Evolutionary conservation across 208 protist genomes (phyloP).

Genomic region (Lotmaria passim): DNA sequence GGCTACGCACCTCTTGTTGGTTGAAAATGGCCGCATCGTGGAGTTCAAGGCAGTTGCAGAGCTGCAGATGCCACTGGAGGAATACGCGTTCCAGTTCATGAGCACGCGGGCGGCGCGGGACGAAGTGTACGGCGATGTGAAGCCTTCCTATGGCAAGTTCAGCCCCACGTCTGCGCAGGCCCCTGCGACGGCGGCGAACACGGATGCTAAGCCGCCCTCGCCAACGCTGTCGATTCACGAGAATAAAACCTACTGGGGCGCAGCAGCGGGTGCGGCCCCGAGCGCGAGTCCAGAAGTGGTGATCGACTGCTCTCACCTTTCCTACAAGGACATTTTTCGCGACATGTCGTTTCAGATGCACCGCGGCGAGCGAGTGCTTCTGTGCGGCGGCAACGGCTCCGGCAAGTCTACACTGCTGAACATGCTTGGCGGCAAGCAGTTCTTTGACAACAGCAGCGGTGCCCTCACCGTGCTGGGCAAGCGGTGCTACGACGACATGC

Average conservation of each 20-base stretch:
- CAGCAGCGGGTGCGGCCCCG: not conserved
- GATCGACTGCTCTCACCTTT: conserved; percentile 54
- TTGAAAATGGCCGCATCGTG: conserved; percentile 51
- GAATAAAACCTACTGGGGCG: conserved; percentile 2
- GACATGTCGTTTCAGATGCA: conserved; percentile 58
- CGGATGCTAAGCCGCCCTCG: not conserved
- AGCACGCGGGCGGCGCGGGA: conserved; percentile 14
- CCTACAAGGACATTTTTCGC: conserved; percentile 72
- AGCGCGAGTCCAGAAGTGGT: conserved; percentile 27
- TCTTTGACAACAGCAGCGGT: conserved; percentile 60
- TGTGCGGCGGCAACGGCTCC: conserved; percentile 95
- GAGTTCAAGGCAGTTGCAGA: conserved; percentile 44
- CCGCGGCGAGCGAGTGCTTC: conserved; percentile 69
- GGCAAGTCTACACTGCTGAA: conserved; percentile 95
- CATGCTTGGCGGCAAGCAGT: conserved; percentile 90
- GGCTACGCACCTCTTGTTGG: conserved; percentile 76
- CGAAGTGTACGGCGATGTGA: not conserved
- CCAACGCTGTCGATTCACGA: not conserved
- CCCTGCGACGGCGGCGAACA: not conserved
- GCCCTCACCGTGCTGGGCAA: conserved; percentile 71
- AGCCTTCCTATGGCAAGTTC: conserved; percentile 22
- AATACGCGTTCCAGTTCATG: conserved; percentile 62
- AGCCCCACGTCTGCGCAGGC: not conserved
- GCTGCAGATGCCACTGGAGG: conserved; percentile 52
- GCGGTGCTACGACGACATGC: conserved; percentile 82